phyloP scores from a whole-genome alignment of 139 green algal species.

The Picochlorum sp. region DNA sequence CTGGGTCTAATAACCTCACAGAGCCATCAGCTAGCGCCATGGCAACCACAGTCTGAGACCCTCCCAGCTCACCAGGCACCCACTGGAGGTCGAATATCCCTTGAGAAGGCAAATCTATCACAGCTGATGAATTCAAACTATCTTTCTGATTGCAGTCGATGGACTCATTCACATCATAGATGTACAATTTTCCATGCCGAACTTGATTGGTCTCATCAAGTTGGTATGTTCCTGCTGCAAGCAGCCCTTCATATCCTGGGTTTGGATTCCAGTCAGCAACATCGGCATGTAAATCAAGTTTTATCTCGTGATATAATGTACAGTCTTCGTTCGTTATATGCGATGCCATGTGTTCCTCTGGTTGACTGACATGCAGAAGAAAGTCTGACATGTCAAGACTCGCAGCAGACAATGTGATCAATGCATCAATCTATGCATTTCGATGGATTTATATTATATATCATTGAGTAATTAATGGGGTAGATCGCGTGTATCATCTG shows the following conservation, averaged over 20 bases:
- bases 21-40: conserved; percentile 22
- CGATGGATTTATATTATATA: no score
- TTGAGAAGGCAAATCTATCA: conserved; percentile 1
- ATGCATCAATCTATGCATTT: no score
- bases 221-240: conserved; percentile 63
- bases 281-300: conserved; percentile 11
- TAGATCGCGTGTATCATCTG: no score
- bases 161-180: conserved; percentile 17
- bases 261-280: conserved; percentile 19
- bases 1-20: conserved; percentile 3
- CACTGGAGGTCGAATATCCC: conserved; percentile 29
- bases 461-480: no score
- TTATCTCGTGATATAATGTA: conserved; percentile 6
- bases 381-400: no score
- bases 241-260: not conserved
- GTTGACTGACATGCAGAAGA: no score
- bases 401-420: no score
- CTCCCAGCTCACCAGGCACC: conserved; percentile 2
- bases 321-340: no score
- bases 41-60: conserved; percentile 9
- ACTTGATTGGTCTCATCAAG: conserved; percentile 40
- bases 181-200: conserved; percentile 38
- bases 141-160: no score
- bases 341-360: no score
- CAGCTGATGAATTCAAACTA: no score